These are phyloP conservation scores for Glaciozyma antarctica DNA, from an alignment of 768 basidiomycete genomes.

Conservation along the genomic window DNA sequence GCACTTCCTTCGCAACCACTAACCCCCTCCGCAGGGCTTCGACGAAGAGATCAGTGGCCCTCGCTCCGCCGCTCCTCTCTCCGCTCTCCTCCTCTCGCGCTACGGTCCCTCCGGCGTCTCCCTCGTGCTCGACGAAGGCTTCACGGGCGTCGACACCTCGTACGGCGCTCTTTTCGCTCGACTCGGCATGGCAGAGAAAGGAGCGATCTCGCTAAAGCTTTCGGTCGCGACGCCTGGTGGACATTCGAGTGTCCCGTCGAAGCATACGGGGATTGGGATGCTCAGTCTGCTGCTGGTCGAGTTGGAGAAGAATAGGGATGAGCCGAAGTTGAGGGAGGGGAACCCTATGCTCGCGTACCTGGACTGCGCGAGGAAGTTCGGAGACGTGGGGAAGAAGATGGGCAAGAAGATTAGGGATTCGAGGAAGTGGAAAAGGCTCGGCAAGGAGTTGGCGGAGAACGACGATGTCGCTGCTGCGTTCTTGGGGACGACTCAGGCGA, in stretches of 20 bases:
- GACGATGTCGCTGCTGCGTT: constrained; percentile 35
- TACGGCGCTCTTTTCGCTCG: constrained; percentile 37
- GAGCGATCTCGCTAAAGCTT: constrained; percentile 55
- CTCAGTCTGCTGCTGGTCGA: constrained; percentile 60
- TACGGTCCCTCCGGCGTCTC: constrained; percentile 68
- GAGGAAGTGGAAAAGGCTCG: constrained; percentile 42
- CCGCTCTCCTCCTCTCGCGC: constrained; percentile 45
- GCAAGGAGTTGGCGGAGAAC: constrained; percentile 42
- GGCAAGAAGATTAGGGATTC: constrained; percentile 36
- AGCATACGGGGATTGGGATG: constrained; percentile 71
- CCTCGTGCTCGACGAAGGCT: constrained; percentile 80
- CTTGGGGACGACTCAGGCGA: constrained; percentile 62
- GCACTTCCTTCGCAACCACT: background rate
- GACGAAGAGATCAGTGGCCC: constrained; percentile 55
- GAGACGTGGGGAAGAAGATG: constrained; percentile 51
- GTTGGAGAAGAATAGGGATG: constrained; percentile 56
- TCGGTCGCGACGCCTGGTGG: constrained; percentile 64
- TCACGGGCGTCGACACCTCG: constrained; percentile 44
- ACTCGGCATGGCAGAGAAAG: constrained; percentile 45
- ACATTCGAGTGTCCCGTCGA: constrained; percentile 74
- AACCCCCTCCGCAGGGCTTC: constrained; percentile 43
- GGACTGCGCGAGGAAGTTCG: constrained; percentile 59
- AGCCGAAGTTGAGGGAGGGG: constrained; percentile 36
- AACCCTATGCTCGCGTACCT: constrained; percentile 42
- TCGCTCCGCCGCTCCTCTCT: constrained; percentile 43